Evolutionary conservation across 1,284 basidiomycete species (phyloP).

Genomic region (Cutaneotrichosporon cavernicola): DNA sequence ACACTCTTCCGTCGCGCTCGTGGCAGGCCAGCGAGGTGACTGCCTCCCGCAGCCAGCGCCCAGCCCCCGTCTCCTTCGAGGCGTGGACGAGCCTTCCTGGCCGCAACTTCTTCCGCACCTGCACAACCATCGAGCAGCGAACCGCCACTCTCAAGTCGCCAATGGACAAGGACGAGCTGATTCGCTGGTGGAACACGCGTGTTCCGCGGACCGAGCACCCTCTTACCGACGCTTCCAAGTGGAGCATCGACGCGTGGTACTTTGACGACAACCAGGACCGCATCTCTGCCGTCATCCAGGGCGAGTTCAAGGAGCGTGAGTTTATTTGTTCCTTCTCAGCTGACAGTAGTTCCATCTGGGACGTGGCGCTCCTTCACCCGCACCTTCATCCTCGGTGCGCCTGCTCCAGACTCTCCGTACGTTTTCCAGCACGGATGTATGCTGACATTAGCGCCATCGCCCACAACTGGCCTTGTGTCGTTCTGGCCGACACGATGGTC

Average conservation of each 20-base stretch:
- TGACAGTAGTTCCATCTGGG: conserved; percentile 31
- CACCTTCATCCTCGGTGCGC: conserved; percentile 80
- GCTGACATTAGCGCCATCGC: conserved; percentile 57
- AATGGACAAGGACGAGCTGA: conserved; percentile 57
- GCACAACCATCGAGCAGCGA: conserved; percentile 63
- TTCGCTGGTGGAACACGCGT: conserved; percentile 54
- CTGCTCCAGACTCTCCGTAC: conserved; percentile 67
- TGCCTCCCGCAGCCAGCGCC: conserved; percentile 61
- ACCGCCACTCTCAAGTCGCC: conserved; percentile 72
- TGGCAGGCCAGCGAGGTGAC: conserved; percentile 28
- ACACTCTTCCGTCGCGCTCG: conserved; percentile 73
- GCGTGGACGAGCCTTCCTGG: conserved; percentile 67
- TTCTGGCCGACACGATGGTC: conserved; percentile 84
- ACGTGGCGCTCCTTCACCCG: conserved; percentile 85
- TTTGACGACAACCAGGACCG: conserved; percentile 58
- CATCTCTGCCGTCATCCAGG: conserved; percentile 82
- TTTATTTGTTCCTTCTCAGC: conserved; percentile 35
- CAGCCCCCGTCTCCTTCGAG: conserved; percentile 70
- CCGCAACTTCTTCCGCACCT: conserved; percentile 72
- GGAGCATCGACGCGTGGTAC: conserved; percentile 85
- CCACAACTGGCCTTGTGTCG: conserved; percentile 81
- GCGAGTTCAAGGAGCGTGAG: conserved; percentile 86
- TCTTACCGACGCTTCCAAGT: conserved; percentile 68
- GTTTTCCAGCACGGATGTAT: conserved; percentile 57
- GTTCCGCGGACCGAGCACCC: conserved; percentile 80